These are phyloP conservation scores for Paradendryphiella salina DNA, from an alignment of 2,329 filamentous ascomycete species.

Conservation along the genomic window DNA sequence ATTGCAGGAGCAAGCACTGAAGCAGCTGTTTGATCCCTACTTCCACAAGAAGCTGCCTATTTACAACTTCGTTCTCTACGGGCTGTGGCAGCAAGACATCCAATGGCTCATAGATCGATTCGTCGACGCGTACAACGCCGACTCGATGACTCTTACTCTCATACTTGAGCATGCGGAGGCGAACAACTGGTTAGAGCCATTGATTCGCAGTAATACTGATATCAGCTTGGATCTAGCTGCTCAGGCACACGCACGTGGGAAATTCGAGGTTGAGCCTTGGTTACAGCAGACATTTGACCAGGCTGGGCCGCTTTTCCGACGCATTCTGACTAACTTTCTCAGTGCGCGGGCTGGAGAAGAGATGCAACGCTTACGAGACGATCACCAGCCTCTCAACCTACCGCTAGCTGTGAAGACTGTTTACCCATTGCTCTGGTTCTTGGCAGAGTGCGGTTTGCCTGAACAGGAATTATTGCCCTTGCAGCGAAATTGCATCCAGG, in stretches of 20 bases:
- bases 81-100: slow-evolving; percentile 87
- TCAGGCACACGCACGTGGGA: slow-evolving; percentile 76
- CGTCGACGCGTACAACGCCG: slow-evolving; percentile 72
- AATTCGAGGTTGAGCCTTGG: slow-evolving; percentile 82
- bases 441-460: slow-evolving; percentile 61
- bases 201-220: slow-evolving; percentile 77
- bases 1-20: slow-evolving; percentile 74
- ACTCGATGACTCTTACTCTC: slow-evolving; percentile 67
- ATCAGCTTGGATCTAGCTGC: slow-evolving; percentile 88
- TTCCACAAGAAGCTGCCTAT: slow-evolving; percentile 75
- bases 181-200: slow-evolving; percentile 80
- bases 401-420: slow-evolving; percentile 85
- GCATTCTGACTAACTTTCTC: slow-evolving; percentile 76
- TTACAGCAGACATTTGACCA: slow-evolving; percentile 69
- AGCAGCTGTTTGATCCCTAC: slow-evolving; percentile 80
- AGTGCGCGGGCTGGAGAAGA: slow-evolving; percentile 84
- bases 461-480: slow-evolving; percentile 75
- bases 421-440: slow-evolving; percentile 74
- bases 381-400: slow-evolving; percentile 67
- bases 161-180: slow-evolving; percentile 80
- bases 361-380: slow-evolving; percentile 71
- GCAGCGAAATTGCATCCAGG: slow-evolving; percentile 85
- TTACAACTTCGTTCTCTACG: slow-evolving; percentile 86
- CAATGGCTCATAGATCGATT: slow-evolving; percentile 83
- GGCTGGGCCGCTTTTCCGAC: slow-evolving; percentile 67